A percentile compares a stretch with the other conserved stretches of the same genome.
These are phyloP conservation scores for Vicia villosa DNA, from an alignment of 306 rosid species.

Conservation along the genomic window DNA sequence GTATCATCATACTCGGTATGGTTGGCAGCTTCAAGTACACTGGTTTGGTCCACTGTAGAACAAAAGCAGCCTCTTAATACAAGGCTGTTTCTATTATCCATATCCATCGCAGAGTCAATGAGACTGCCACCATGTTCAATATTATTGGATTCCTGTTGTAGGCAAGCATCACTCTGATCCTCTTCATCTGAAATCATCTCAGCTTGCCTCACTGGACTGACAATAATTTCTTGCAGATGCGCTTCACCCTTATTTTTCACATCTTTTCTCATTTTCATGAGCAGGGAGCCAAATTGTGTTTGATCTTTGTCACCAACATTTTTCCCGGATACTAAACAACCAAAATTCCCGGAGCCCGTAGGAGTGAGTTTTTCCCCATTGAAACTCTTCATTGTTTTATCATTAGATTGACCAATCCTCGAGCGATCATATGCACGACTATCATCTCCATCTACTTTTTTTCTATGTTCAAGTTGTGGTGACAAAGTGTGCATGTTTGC, in stretches of 20 bases:
- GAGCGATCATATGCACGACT: slow-evolving; percentile 67
- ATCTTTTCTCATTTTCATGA: no score
- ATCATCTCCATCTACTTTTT: slow-evolving; percentile 67
- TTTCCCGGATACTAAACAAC: no score
- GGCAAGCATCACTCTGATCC: slow-evolving; percentile 45
- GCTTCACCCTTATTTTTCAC: no score
- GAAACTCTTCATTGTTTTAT: slow-evolving; percentile 37
- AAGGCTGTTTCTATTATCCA: slow-evolving; percentile 39
- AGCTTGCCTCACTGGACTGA: slow-evolving; percentile 38
- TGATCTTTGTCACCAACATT: no score
- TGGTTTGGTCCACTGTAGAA: slow-evolving; percentile 39
- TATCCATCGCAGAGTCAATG: slow-evolving; percentile 49
- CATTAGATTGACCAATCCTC: slow-evolving; percentile 43
- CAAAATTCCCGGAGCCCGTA: neutral
- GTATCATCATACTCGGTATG: slow-evolving; percentile 41
- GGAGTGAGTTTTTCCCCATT: slow-evolving; percentile 46
- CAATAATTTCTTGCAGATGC: slow-evolving; percentile 35
- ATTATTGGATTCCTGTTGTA: slow-evolving; percentile 42
- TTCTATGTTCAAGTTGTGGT: slow-evolving; percentile 51
- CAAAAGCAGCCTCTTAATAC: neutral
- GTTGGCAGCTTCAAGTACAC: slow-evolving; percentile 49
- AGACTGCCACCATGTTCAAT: slow-evolving; percentile 45
- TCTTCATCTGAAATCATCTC: slow-evolving; percentile 44
- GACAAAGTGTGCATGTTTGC: slow-evolving; percentile 39
- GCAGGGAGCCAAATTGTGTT: no score